Conservation (phyloP, 1,139 yeast genomes). For the Meyerozyma guilliermondii region DNA sequence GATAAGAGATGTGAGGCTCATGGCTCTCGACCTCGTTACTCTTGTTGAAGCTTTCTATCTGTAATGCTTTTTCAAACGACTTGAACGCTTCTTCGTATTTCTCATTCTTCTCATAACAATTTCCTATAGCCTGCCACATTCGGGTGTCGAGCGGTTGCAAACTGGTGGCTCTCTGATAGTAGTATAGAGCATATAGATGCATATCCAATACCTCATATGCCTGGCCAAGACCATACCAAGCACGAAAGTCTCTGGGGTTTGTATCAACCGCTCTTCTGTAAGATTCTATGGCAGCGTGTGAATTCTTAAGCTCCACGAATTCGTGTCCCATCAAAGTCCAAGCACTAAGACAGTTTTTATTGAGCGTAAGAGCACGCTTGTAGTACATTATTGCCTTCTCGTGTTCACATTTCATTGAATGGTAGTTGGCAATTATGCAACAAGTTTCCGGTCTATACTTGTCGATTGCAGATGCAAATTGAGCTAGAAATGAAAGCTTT, state of each 20-base stretch:
- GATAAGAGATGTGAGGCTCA: conserved; percentile 54
- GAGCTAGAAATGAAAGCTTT: conserved; percentile 83
- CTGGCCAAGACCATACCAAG: conserved; percentile 98
- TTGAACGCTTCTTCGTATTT: conserved; percentile 62
- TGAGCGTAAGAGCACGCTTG: conserved; percentile 78
- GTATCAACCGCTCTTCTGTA: conserved; percentile 91
- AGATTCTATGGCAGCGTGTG: conserved; percentile 96
- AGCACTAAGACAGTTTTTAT: conserved; percentile 79
- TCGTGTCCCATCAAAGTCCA: conserved; percentile 99
- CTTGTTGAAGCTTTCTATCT: conserved; percentile 35
- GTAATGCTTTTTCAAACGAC: conserved; percentile 51
- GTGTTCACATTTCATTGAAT: conserved; percentile 87
- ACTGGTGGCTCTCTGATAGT: conserved; percentile 87
- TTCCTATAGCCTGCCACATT: conserved; percentile 96
- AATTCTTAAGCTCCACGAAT: conserved; percentile 90
- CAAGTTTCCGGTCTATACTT: conserved; percentile 92
- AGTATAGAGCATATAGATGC: conserved; percentile 89
- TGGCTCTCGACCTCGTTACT: conserved; percentile 12
- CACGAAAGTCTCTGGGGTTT: conserved; percentile 84
- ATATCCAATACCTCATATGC: conserved; percentile 96
- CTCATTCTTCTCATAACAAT: conserved; percentile 78
- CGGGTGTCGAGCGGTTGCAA: conserved; percentile 85
- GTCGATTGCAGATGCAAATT: conserved; percentile 76
- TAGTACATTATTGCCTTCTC: conserved; percentile 93
- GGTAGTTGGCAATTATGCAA: conserved; percentile 90